Percentiles rank a stretch among this genome's conserved stretches.
Conservation (phyloP, 2,329 filamentous ascomycete species). For the Epichloe aotearoae region DNA sequence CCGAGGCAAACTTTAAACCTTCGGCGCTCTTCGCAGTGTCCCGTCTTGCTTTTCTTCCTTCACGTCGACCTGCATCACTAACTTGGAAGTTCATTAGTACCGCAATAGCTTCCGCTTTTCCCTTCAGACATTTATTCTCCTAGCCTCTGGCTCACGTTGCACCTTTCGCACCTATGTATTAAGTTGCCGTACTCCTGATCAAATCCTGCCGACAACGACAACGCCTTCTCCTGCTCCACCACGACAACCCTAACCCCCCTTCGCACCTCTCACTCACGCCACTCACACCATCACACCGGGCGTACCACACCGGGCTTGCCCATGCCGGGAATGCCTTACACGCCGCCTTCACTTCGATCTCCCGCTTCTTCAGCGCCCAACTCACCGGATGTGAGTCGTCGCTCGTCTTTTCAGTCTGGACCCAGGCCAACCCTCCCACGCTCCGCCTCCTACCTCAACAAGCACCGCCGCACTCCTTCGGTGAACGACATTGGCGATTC, state of each 20-base stretch:
- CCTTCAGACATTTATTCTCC: not conserved
- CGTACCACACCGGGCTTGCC: slow-evolving; percentile 11
- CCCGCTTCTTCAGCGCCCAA: slow-evolving; percentile 44
- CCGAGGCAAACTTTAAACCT: not conserved
- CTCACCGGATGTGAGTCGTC: slow-evolving; percentile 44
- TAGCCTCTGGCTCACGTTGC: not conserved
- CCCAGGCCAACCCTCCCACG: slow-evolving; percentile 44
- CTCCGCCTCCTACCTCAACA: slow-evolving; percentile 52
- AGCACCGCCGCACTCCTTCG: slow-evolving; percentile 47
- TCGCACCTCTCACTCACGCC: not conserved
- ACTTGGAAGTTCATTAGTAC: not conserved
- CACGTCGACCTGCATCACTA: not conserved
- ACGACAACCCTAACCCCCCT: not conserved
- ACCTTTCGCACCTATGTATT: slow-evolving; percentile 1
- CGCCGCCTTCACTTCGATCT: slow-evolving; percentile 58
- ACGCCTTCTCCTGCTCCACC: not conserved
- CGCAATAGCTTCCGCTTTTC: not conserved
- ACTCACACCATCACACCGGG: slow-evolving; percentile 6
- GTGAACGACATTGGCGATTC: slow-evolving; percentile 17
- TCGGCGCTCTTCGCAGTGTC: not conserved
- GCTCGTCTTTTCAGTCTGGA: slow-evolving; percentile 40
- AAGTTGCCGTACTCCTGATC: not conserved
- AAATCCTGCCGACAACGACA: not conserved
- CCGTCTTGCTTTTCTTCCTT: not conserved
- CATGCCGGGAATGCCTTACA: slow-evolving; percentile 65